Percentiles rank a stretch among this genome's conserved stretches.
Conservation (phyloP, 139 green algal genomes). For the Closterium sp. region DNA sequence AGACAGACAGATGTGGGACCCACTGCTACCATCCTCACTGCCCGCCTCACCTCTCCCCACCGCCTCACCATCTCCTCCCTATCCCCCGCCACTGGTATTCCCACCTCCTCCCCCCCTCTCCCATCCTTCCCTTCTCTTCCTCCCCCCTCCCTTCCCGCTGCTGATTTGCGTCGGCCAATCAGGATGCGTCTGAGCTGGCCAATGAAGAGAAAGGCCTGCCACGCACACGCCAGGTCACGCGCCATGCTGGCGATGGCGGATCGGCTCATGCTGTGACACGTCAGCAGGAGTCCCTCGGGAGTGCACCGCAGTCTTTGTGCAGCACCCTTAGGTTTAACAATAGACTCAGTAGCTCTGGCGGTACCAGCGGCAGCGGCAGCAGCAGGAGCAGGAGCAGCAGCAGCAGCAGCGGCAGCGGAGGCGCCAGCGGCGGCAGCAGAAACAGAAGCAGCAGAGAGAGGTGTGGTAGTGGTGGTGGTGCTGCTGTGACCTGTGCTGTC, state of each 20-base stretch:
- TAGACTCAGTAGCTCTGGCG: not conserved
- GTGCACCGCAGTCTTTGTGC: not conserved
- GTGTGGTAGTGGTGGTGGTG: not conserved
- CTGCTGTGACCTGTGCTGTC: not conserved
- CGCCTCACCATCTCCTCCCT: slow-evolving; percentile 8
- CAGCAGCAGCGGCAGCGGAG: not conserved
- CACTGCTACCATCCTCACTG: slow-evolving; percentile 11
- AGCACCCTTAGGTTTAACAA: not conserved
- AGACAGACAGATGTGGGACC: not conserved
- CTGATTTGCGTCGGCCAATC: not conserved
- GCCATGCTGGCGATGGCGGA: not conserved
- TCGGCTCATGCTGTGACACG: not conserved
- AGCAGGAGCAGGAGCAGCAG: not conserved
- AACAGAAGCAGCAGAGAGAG: too few relatives aligned
- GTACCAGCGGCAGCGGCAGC: not conserved
- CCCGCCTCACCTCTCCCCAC: slow-evolving; percentile 9
- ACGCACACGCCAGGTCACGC: not conserved
- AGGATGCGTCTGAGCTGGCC: not conserved
- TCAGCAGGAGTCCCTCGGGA: not conserved
- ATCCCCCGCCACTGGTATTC: not conserved
- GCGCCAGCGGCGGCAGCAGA: not conserved
- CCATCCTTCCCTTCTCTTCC: not conserved
- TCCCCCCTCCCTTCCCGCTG: not conserved
- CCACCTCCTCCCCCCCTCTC: not conserved
- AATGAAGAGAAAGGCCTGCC: not conserved